phyloP scores from a whole-genome alignment of 116 monocot species.

The Trichopus zeylanicus region DNA sequence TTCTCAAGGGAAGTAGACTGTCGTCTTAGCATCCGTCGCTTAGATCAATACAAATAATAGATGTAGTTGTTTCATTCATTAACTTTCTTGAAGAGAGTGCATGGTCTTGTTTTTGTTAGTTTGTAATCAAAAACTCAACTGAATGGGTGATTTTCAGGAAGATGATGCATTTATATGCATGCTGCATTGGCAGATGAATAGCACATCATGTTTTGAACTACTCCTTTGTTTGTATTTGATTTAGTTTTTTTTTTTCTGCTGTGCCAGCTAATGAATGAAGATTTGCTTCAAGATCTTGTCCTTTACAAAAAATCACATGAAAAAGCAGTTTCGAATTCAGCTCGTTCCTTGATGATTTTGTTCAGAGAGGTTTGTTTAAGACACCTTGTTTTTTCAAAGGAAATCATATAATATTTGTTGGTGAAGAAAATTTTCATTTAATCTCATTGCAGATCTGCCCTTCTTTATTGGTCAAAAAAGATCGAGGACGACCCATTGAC shows the following conservation, averaged over 20 bases:
- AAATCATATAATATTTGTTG: background rate
- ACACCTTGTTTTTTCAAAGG: background rate
- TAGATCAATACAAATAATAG: no score
- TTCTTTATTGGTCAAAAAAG: constrained; percentile 84
- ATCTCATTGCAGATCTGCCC: constrained; percentile 66
- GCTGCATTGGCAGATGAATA: background rate
- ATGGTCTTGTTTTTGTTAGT: background rate
- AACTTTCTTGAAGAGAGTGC: background rate
- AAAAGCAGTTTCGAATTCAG: constrained; percentile 86
- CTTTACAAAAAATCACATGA: constrained; percentile 94
- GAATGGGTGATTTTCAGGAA: background rate
- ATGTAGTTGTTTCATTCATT: background rate
- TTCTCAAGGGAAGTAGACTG: no score
- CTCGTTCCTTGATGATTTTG: constrained; percentile 81
- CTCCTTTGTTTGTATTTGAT: background rate
- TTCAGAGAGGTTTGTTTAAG: constrained; percentile 56
- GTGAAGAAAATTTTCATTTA: background rate
- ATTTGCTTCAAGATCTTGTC: constrained; percentile 93
- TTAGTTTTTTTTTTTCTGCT: background rate
- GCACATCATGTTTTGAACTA: background rate
- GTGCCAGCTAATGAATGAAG: constrained; percentile 84
- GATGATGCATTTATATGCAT: background rate
- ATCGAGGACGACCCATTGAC: constrained; percentile 72
- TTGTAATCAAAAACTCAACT: background rate
- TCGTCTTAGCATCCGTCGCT: no score